phyloP scores from a whole-genome alignment of 495 filamentous ascomycete genomes.

The Jackrogersella multiformis region DNA sequence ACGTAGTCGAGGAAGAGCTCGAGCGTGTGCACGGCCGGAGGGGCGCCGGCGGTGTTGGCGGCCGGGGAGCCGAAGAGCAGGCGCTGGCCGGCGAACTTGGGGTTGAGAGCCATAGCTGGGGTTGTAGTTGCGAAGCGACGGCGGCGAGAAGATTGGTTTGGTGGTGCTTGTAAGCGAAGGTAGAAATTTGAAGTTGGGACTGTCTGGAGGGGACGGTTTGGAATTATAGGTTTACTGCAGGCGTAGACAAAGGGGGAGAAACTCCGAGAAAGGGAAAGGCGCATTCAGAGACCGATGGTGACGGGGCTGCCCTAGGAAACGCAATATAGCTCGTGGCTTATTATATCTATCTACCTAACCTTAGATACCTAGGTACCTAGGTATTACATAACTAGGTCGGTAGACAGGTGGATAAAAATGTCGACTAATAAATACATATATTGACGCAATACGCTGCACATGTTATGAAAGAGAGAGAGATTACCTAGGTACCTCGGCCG shows the following conservation, averaged over 20 bases:
- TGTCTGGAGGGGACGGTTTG: constrained; percentile 1
- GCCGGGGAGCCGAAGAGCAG: constrained; percentile 52
- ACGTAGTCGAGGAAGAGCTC: constrained; percentile 90
- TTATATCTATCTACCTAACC: too few species aligned
- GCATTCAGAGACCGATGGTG: constrained; percentile 33
- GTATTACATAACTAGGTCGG: background rate
- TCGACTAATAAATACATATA: constrained; percentile 5
- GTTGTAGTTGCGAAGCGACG: constrained; percentile 20
- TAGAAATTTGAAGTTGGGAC: background rate
- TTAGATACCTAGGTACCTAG: too few species aligned
- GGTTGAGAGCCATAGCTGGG: constrained; percentile 74
- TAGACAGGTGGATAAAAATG: too few species aligned
- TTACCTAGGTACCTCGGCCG: too few species aligned
- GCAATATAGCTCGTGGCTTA: too few species aligned
- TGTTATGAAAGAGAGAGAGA: constrained; percentile 24
- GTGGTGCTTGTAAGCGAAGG: background rate
- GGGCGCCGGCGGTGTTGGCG: constrained; percentile 47
- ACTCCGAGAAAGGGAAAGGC: constrained; percentile 27
- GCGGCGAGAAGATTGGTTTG: background rate
- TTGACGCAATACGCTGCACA: constrained; percentile 29
- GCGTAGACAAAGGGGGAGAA: constrained; percentile 17
- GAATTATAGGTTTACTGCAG: background rate
- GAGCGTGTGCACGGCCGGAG: constrained; percentile 71
- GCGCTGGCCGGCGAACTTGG: constrained; percentile 78
- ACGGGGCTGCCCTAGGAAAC: too few species aligned